Evolutionary conservation across 176 grass and related monocot genomes (phyloP).

Genomic region (Tillandsia fasciculata): DNA sequence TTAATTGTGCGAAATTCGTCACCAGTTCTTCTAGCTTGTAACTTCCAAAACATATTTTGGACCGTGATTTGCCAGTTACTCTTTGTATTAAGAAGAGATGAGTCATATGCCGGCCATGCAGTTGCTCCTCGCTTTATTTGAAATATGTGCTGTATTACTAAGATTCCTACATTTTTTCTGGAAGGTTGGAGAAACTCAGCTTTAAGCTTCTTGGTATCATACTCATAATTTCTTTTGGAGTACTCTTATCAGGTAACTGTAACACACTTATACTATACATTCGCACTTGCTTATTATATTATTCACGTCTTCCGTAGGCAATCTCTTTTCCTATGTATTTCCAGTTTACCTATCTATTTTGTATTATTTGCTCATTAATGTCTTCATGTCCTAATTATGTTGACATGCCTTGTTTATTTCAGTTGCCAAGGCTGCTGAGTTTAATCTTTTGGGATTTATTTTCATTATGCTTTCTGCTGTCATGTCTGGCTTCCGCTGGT

Average conservation of each 20-base stretch:
- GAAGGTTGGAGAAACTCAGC: constrained; percentile 92
- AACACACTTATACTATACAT: constrained; percentile 4
- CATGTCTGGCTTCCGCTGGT: constrained; percentile 97
- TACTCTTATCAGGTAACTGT: constrained; percentile 69
- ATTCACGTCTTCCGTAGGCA: too few relatives aligned
- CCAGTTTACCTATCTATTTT: constrained; percentile 5
- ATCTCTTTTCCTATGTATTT: too few relatives aligned
- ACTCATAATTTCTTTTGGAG: constrained; percentile 70
- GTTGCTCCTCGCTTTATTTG: background rate
- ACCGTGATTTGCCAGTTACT: too few relatives aligned
- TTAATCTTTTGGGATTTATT: constrained; percentile 93
- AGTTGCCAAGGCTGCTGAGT: constrained; percentile 86
- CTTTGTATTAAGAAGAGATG: background rate
- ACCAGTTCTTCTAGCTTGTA: too few relatives aligned
- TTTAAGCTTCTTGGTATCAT: constrained; percentile 90
- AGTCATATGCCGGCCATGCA: background rate
- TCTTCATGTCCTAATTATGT: constrained; percentile 8
- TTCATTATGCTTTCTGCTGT: constrained; percentile 95
- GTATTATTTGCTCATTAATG: background rate
- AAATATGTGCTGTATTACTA: constrained; percentile 16
- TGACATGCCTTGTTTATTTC: constrained; percentile 25
- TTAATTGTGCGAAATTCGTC: too few relatives aligned
- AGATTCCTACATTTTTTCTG: constrained; percentile 21
- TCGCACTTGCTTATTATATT: background rate
- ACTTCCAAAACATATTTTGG: too few relatives aligned